Evolutionary conservation across 495 filamentous ascomycete species (phyloP).

Genomic region (Aspergillus haitiensis): DNA sequence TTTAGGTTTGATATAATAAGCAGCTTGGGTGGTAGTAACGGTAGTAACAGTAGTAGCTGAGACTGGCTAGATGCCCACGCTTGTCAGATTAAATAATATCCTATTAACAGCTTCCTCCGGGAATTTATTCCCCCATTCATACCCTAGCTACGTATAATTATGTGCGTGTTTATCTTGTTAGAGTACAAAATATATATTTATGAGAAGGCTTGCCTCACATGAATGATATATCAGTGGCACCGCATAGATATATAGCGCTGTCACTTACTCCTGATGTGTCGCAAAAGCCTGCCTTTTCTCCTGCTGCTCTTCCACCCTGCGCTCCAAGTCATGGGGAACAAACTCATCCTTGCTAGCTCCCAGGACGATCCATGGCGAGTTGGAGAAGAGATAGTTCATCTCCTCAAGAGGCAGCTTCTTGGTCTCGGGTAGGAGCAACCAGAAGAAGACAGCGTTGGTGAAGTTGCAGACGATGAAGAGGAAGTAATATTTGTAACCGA

Average conservation of each 20-base stretch:
- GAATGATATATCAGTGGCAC: background rate
- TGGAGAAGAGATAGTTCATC: conserved; percentile 69
- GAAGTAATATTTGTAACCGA: conserved; percentile 56
- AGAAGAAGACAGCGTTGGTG: conserved; percentile 64
- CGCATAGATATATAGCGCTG: background rate
- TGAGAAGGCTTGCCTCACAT: conserved; percentile 1
- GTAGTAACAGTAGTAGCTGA: background rate
- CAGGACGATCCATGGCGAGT: conserved; percentile 66
- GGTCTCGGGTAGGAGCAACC: conserved; percentile 63
- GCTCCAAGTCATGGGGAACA: conserved; percentile 40
- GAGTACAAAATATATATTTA: conserved; percentile 17
- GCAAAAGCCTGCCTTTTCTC: conserved; percentile 31
- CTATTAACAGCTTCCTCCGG: background rate
- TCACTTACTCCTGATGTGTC: conserved; percentile 29
- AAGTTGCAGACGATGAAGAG: conserved; percentile 57
- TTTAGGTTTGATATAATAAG: background rate
- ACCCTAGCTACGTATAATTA: conserved; percentile 8
- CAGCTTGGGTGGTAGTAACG: background rate
- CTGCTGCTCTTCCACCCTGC: conserved; percentile 40
- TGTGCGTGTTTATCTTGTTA: conserved; percentile 15
- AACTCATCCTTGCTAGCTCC: conserved; percentile 42
- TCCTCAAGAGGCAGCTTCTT: conserved; percentile 65
- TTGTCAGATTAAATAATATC: background rate
- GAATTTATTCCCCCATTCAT: conserved; percentile 9
- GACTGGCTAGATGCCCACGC: background rate